A percentile compares a stretch with the other conserved stretches of the same genome.
phyloP scores from a whole-genome alignment of 2,329 filamentous ascomycete species.

The Xylaria arbuscula region DNA sequence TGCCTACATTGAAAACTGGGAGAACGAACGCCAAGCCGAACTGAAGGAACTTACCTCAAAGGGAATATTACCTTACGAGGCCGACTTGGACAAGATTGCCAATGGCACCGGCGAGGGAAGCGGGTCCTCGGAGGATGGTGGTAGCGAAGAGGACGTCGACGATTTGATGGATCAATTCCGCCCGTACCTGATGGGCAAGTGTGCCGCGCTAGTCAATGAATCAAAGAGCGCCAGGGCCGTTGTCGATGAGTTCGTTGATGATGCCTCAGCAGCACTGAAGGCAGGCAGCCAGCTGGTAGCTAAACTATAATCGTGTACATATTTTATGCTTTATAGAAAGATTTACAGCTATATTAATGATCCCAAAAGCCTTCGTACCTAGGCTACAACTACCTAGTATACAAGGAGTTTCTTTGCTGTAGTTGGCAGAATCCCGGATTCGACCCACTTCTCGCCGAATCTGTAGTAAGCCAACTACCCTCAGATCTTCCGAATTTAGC shows the following conservation, averaged over 20 bases:
- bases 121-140: constrained; percentile 64
- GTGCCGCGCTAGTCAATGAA: constrained; percentile 91
- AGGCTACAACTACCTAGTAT: too few relatives aligned
- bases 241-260: constrained; percentile 90
- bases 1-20: constrained; percentile 95
- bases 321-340: neutral
- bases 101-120: constrained; percentile 54
- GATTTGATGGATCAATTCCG: constrained; percentile 83
- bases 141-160: constrained; percentile 75
- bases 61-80: constrained; percentile 92
- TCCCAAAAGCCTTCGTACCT: neutral
- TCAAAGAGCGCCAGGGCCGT: constrained; percentile 91
- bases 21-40: constrained; percentile 87
- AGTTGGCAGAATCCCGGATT: neutral
- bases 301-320: constrained; percentile 68
- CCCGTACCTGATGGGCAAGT: constrained; percentile 82
- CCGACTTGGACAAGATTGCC: constrained; percentile 86
- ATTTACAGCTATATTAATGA: neutral
- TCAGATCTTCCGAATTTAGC: neutral
- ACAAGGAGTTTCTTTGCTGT: too few relatives aligned
- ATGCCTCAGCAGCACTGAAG: constrained; percentile 78
- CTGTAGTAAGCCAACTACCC: neutral
- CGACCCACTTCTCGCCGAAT: constrained; percentile 17
- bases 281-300: constrained; percentile 75
- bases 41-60: constrained; percentile 92